A percentile compares a stretch with the other conserved stretches of the same genome.
Evolutionary conservation across 208 protist genomes (phyloP).

Genomic region (Trypanosoma caninum): DNA sequence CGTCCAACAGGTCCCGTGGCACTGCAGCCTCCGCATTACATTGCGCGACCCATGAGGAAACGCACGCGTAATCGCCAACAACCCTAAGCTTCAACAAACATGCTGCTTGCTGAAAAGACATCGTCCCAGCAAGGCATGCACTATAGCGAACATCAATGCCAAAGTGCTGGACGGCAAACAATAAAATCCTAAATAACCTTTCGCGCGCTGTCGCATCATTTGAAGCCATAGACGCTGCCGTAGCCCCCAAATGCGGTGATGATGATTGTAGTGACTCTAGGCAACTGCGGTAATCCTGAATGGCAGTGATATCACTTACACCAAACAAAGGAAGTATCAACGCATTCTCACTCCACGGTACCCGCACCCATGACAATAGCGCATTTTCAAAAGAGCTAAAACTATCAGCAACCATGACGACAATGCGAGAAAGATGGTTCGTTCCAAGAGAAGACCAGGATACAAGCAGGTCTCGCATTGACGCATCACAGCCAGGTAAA

Average conservation of each 20-base stretch:
- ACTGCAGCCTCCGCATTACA: not conserved
- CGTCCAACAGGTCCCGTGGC: slow-evolving; percentile 1
- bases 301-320: slow-evolving; percentile 23
- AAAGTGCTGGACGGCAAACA: slow-evolving; percentile 27
- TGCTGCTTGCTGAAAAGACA: slow-evolving; percentile 14
- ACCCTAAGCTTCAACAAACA: not conserved
- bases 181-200: slow-evolving; percentile 13
- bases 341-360: slow-evolving; percentile 56
- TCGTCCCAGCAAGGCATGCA: slow-evolving; percentile 16
- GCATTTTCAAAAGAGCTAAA: slow-evolving; percentile 22
- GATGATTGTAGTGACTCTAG: not conserved
- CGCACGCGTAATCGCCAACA: slow-evolving; percentile 8
- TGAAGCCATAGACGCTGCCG: not conserved
- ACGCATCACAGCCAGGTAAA: slow-evolving; percentile 7
- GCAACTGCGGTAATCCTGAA: not conserved
- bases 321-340: slow-evolving; percentile 58
- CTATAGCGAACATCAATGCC: slow-evolving; percentile 21
- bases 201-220: not conserved
- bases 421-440: not conserved
- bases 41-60: slow-evolving; percentile 7
- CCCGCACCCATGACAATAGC: slow-evolving; percentile 55
- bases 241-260: not conserved
- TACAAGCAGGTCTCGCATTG: slow-evolving; percentile 27
- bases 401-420: slow-evolving; percentile 39
- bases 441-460: slow-evolving; percentile 29